Evolutionary conservation across 2,329 filamentous ascomycete species (phyloP).

Genomic region (Penicillium sp.): DNA sequence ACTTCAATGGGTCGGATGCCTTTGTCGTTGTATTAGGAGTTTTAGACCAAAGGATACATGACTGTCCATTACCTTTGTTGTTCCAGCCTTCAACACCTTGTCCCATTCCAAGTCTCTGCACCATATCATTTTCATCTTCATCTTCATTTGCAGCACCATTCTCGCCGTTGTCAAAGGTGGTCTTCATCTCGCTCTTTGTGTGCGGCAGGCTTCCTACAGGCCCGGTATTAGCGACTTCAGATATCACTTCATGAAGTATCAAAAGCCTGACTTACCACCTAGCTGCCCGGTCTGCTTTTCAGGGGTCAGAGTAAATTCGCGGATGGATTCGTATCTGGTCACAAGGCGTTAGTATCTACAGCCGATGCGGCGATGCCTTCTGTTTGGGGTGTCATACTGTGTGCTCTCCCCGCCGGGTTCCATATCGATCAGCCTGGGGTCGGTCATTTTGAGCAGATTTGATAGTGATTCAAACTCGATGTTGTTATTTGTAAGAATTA

Average conservation of each 20-base stretch:
- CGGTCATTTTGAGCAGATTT: slow-evolving; percentile 44
- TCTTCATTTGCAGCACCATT: slow-evolving; percentile 39
- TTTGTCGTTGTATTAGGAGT: slow-evolving; percentile 31
- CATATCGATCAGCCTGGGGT: slow-evolving; percentile 56
- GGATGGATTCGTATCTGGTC: slow-evolving; percentile 59
- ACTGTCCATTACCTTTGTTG: slow-evolving; percentile 38
- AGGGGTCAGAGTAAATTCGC: slow-evolving; percentile 52
- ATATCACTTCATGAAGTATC: background rate
- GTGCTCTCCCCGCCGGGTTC: slow-evolving; percentile 61
- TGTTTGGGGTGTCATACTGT: slow-evolving; percentile 47
- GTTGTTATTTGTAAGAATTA: background rate
- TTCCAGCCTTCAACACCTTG: slow-evolving; percentile 44
- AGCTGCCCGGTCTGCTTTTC: slow-evolving; percentile 60
- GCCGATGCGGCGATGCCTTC: background rate
- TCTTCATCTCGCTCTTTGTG: slow-evolving; percentile 37
- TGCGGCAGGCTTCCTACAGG: slow-evolving; percentile 28
- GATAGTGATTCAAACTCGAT: background rate
- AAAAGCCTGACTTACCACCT: slow-evolving; percentile 44
- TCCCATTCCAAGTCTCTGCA: slow-evolving; percentile 58
- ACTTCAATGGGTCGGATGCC: slow-evolving; percentile 8
- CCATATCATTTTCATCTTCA: slow-evolving; percentile 53
- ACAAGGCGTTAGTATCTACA: background rate
- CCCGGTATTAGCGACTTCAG: slow-evolving; percentile 4
- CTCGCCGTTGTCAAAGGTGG: slow-evolving; percentile 38
- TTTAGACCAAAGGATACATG: slow-evolving; percentile 27